Conservation (phyloP, 345 rosid genomes). For the Camelina sativa region DNA sequence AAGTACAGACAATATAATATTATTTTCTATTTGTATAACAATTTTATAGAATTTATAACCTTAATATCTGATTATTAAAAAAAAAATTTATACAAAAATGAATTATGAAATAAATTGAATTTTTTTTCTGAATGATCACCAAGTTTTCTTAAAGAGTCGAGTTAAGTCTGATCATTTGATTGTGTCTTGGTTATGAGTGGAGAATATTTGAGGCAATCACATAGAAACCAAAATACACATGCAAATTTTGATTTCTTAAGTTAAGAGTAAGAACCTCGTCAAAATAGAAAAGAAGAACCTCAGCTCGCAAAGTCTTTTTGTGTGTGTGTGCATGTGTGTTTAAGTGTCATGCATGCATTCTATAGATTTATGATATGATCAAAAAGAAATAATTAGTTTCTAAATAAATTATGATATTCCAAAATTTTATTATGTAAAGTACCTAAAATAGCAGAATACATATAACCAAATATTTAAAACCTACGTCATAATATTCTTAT, state of each 20-base stretch:
- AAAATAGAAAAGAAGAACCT: background rate
- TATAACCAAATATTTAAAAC: background rate
- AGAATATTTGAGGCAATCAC: background rate
- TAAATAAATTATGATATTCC: background rate
- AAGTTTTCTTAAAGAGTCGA: background rate
- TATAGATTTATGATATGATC: background rate
- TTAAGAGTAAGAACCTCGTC: background rate
- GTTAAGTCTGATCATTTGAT: background rate
- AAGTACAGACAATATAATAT: background rate
- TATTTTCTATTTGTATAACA: background rate
- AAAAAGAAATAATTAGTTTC: background rate
- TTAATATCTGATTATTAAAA: background rate
- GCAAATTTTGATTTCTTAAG: background rate
- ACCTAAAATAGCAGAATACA: conserved; percentile 11
- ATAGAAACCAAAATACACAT: background rate
- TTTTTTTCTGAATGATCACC: background rate
- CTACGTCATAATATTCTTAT: conserved; percentile 5
- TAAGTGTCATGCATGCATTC: conserved; percentile 20
- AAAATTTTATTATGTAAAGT: background rate
- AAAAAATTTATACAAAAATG: too few relatives aligned
- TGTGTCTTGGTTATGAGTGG: background rate
- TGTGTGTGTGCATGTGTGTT: background rate
- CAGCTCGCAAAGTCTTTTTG: background rate
- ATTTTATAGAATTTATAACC: background rate
- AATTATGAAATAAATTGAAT: background rate